Percentiles rank a stretch among this genome's conserved stretches.
These are phyloP conservation scores for Bacidia rubella DNA, from an alignment of 495 filamentous ascomycete species.

Conservation along the genomic window DNA sequence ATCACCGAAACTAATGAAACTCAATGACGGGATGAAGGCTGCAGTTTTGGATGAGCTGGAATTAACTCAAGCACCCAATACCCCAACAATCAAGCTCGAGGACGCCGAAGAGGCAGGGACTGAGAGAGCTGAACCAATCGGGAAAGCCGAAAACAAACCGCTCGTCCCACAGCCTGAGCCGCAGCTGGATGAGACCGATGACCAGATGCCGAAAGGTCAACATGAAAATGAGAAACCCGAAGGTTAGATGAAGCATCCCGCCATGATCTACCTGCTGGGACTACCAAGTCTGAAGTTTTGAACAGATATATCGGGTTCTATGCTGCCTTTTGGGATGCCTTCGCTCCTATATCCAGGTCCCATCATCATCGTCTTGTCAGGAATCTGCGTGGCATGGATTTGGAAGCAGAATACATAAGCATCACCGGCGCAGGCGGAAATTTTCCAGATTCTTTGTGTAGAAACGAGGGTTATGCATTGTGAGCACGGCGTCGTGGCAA, in stretches of 20 bases:
- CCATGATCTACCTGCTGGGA: not conserved
- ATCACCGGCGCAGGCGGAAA: not conserved
- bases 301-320: not conserved
- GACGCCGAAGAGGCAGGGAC: not conserved
- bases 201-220: not conserved
- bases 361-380: conserved; percentile 5
- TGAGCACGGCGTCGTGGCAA: too few relatives aligned
- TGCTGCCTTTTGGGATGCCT: conserved; percentile 1
- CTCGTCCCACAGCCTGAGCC: not conserved
- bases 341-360: conserved; percentile 5
- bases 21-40: conserved; percentile 10
- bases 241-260: not conserved
- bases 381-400: conserved; percentile 4
- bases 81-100: not conserved
- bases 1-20: conserved; percentile 11
- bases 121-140: not conserved
- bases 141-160: not conserved
- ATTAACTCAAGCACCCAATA: conserved; percentile 1
- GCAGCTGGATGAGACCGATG: not conserved
- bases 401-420: not conserved
- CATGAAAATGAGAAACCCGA: not conserved
- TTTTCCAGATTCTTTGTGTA: too few relatives aligned
- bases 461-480: too few relatives aligned
- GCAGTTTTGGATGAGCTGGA: conserved; percentile 2
- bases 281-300: not conserved